Percentiles rank a stretch among this genome's conserved stretches.
These are phyloP conservation scores for Neurospora crassa DNA, from an alignment of 2,329 filamentous ascomycete genomes.

Conservation along the genomic window DNA sequence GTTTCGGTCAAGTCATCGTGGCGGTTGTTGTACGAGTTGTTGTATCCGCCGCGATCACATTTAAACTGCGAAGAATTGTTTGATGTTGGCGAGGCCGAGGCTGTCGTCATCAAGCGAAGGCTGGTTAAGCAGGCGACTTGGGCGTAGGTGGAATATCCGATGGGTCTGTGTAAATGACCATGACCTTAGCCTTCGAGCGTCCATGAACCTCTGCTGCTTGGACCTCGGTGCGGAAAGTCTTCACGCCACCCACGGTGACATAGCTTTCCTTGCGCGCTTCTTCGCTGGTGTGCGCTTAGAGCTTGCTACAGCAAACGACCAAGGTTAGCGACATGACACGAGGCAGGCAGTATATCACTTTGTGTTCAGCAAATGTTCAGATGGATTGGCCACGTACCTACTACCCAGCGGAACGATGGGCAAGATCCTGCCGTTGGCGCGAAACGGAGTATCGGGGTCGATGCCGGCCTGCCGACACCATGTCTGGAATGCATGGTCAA, in stretches of 20 bases:
- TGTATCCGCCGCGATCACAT: background rate
- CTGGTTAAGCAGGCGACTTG: conserved; percentile 38
- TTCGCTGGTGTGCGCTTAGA: background rate
- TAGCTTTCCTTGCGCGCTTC: conserved; percentile 39
- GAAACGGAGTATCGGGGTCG: background rate
- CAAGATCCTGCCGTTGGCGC: background rate
- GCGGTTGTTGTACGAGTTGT: background rate
- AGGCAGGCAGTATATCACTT: background rate
- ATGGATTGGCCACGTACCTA: background rate
- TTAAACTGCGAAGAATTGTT: background rate
- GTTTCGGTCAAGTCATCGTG: background rate
- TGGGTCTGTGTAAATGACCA: conserved; percentile 45
- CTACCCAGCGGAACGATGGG: background rate
- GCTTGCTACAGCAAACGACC: background rate
- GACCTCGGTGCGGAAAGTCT: conserved; percentile 36
- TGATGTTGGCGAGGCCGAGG: background rate
- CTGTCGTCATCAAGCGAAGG: conserved; percentile 22
- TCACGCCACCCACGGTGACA: conserved; percentile 42
- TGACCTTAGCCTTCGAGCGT: conserved; percentile 45
- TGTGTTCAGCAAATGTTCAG: background rate
- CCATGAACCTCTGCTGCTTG: conserved; percentile 42
- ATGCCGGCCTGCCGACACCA: background rate
- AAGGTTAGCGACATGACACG: background rate
- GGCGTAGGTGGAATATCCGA: conserved; percentile 48
- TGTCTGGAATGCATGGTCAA: background rate